A percentile compares a stretch with the other conserved stretches of the same genome.
Conservation (phyloP, 1,284 basidiomycete species). For the Fomitopsis schrenkii region DNA sequence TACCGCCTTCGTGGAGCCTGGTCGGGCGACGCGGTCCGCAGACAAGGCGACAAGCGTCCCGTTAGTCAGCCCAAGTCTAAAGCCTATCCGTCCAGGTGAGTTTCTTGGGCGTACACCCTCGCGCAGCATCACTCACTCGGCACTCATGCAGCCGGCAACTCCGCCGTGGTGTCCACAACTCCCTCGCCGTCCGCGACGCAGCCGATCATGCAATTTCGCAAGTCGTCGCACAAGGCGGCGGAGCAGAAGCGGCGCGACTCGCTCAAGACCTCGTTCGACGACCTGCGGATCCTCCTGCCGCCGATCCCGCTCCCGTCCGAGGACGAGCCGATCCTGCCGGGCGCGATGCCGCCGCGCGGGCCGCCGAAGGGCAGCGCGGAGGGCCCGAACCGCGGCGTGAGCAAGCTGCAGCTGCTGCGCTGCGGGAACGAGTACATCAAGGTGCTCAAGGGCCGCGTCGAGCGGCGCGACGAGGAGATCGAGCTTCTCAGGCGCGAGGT, state of each 20-base stretch:
- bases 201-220: constrained; percentile 47
- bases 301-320: constrained; percentile 81
- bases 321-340: constrained; percentile 71
- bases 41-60: constrained; percentile 18
- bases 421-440: constrained; percentile 63
- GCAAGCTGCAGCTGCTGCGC: constrained; percentile 86
- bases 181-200: constrained; percentile 23
- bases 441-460: constrained; percentile 65
- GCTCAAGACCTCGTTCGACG: constrained; percentile 94
- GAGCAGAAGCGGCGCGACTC: constrained; percentile 97
- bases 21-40: constrained; percentile 9
- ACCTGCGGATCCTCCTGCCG: constrained; percentile 84
- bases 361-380: constrained; percentile 82
- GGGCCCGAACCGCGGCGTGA: constrained; percentile 92
- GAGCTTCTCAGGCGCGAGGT: constrained; percentile 68
- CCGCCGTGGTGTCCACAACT: constrained; percentile 13
- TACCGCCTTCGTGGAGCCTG: constrained; percentile 15
- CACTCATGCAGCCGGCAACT: constrained; percentile 18
- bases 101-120: constrained; percentile 2
- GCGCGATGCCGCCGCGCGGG: constrained; percentile 81
- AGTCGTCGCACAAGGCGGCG: constrained; percentile 94
- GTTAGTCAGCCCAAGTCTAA: constrained; percentile 47
- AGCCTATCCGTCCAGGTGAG: constrained; percentile 68
- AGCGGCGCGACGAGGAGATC: constrained; percentile 83
- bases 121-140: neutral